Evolutionary conservation across 345 rosid genomes (phyloP).

Genomic region (Turnera subulata): DNA sequence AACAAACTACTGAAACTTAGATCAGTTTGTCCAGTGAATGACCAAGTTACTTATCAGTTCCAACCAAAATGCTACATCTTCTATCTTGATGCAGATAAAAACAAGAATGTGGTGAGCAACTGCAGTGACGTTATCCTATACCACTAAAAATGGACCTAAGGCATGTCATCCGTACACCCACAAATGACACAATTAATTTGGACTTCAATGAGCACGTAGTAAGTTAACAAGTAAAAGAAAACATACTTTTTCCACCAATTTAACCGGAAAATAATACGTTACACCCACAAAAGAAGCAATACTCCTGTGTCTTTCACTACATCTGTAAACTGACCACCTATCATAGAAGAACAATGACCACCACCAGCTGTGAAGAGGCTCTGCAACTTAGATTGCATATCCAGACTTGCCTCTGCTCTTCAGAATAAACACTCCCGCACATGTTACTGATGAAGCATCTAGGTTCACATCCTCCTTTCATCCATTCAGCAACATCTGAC

Average conservation of each 20-base stretch:
- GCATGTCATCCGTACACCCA: neutral
- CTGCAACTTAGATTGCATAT: constrained; percentile 33
- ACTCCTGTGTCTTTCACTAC: constrained; percentile 50
- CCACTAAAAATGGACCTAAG: neutral
- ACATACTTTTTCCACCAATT: constrained; percentile 4
- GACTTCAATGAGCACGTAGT: neutral
- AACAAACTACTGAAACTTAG: neutral
- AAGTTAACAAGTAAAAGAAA: neutral
- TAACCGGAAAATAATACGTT: constrained; percentile 14
- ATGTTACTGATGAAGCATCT: constrained; percentile 26
- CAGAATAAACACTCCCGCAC: constrained; percentile 18
- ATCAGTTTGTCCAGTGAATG: too few relatives aligned
- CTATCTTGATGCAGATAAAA: neutral
- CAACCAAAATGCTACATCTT: neutral
- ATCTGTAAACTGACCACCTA: constrained; percentile 32
- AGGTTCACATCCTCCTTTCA: constrained; percentile 17
- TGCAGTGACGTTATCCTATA: neutral
- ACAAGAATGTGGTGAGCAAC: neutral
- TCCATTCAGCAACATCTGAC: constrained; percentile 13
- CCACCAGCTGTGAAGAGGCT: constrained; percentile 39
- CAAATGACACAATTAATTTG: neutral
- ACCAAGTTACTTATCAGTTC: too few relatives aligned
- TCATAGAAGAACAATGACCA: constrained; percentile 33
- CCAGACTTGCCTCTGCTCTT: constrained; percentile 31
- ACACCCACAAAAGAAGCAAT: constrained; percentile 33